A percentile compares a stretch with the other conserved stretches of the same genome.
Conservation (phyloP, 139 green algal genomes). For the Bryopsis sp. region DNA sequence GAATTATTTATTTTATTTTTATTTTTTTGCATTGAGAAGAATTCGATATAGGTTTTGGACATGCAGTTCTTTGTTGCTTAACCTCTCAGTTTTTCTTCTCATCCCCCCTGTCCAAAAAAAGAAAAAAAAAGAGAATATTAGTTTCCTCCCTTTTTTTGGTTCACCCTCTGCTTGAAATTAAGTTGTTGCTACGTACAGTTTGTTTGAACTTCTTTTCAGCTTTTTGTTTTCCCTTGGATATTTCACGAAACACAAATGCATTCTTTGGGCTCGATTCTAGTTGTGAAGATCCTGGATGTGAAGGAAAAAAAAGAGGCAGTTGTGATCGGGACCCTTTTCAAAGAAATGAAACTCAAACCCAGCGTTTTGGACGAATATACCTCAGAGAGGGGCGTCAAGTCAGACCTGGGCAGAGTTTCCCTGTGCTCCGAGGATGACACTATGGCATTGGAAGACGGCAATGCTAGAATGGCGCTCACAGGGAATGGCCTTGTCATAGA, state of each 20-base stretch:
- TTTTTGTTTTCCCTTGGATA: background rate
- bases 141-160: no score
- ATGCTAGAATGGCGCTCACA: constrained; percentile 66
- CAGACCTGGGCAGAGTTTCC: constrained; percentile 9
- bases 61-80: no score
- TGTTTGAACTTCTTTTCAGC: background rate
- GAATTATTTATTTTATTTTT: no score
- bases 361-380: constrained; percentile 92
- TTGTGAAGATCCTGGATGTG: no score
- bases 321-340: constrained; percentile 91
- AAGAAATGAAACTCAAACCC: constrained; percentile 94
- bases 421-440: constrained; percentile 64
- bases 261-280: background rate
- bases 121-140: no score
- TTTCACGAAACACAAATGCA: background rate
- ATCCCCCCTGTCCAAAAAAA: no score
- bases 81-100: no score
- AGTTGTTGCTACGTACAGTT: background rate
- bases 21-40: no score
- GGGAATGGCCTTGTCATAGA: constrained; percentile 37
- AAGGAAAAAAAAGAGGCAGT: constrained; percentile 36
- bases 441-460: constrained; percentile 89
- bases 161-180: no score
- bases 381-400: constrained; percentile 43
- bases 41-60: no score